Conservation (phyloP, 1,139 yeast species). For the Sugiyamaella sp. region DNA sequence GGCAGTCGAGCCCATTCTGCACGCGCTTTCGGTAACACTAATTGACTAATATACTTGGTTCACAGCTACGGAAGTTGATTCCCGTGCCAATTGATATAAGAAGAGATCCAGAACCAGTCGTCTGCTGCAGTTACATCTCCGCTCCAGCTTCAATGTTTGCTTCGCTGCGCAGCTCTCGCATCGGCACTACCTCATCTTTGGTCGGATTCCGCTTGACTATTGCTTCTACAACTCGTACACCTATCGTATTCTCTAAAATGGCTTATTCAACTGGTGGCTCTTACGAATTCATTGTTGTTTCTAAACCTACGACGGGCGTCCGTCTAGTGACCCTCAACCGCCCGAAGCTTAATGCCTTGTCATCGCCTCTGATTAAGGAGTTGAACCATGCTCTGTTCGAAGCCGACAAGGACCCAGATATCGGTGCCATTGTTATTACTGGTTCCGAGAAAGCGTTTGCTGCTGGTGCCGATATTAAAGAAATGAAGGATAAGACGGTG, state of each 20-base stretch:
- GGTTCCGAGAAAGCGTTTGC: constrained; percentile 54
- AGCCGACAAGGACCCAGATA: constrained; percentile 46
- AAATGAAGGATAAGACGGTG: constrained; percentile 48
- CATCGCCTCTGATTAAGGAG: constrained; percentile 51
- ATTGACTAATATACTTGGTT: too few relatives aligned
- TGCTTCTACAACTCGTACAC: constrained; percentile 4
- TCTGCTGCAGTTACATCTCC: neutral
- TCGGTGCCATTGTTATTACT: constrained; percentile 53
- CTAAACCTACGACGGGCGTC: constrained; percentile 49
- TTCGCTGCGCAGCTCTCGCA: constrained; percentile 9
- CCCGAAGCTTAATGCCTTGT: constrained; percentile 68
- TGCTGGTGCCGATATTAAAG: constrained; percentile 59
- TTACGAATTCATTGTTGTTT: constrained; percentile 46
- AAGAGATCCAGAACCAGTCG: neutral
- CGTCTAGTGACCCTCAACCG: constrained; percentile 60
- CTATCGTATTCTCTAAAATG: constrained; percentile 17
- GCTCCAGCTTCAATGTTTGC: constrained; percentile 10
- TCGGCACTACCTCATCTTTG: constrained; percentile 1
- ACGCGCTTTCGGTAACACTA: too few relatives aligned
- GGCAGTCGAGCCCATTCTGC: too few relatives aligned
- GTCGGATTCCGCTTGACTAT: neutral
- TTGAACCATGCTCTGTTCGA: constrained; percentile 46
- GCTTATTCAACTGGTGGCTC: constrained; percentile 39
- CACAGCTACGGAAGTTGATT: neutral
- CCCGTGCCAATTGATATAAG: neutral